Evolutionary conservation across 2,329 filamentous ascomycete species (phyloP).

Genomic region (Orbilia javanica): DNA sequence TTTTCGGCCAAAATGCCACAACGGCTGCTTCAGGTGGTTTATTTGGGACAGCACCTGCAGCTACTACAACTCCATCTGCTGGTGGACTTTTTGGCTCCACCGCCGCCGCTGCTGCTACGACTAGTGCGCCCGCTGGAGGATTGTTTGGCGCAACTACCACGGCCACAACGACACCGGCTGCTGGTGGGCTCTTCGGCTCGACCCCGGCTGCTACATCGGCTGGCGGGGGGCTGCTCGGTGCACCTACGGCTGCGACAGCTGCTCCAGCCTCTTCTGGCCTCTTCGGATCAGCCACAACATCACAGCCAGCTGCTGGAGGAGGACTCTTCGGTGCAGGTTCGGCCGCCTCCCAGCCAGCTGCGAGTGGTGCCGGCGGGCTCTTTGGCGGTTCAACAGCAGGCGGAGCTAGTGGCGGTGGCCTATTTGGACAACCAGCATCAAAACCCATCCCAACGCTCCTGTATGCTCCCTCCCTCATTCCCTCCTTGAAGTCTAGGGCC

Average conservation of each 20-base stretch:
- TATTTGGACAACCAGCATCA: slow-evolving; percentile 39
- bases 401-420: slow-evolving; percentile 15
- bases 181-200: slow-evolving; percentile 47
- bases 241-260: not conserved
- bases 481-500: not conserved
- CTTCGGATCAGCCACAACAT: slow-evolving; percentile 34
- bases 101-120: slow-evolving; percentile 6
- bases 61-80: slow-evolving; percentile 30
- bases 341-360: slow-evolving; percentile 19
- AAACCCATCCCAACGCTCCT: slow-evolving; percentile 19
- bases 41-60: slow-evolving; percentile 57
- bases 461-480: slow-evolving; percentile 38
- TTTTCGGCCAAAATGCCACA: slow-evolving; percentile 57
- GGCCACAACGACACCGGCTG: slow-evolving; percentile 15
- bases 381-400: slow-evolving; percentile 35
- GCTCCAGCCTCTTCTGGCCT: slow-evolving; percentile 28
- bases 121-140: slow-evolving; percentile 32
- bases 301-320: slow-evolving; percentile 14
- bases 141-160: slow-evolving; percentile 28
- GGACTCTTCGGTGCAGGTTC: slow-evolving; percentile 45
- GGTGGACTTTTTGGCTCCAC: slow-evolving; percentile 31
- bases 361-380: slow-evolving; percentile 8
- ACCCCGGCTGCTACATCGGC: slow-evolving; percentile 15
- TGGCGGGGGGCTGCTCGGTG: slow-evolving; percentile 34
- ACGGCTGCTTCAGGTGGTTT: slow-evolving; percentile 57